Conservation (phyloP, 2,329 filamentous ascomycete genomes). For the Penicillium psychrosexuale region DNA sequence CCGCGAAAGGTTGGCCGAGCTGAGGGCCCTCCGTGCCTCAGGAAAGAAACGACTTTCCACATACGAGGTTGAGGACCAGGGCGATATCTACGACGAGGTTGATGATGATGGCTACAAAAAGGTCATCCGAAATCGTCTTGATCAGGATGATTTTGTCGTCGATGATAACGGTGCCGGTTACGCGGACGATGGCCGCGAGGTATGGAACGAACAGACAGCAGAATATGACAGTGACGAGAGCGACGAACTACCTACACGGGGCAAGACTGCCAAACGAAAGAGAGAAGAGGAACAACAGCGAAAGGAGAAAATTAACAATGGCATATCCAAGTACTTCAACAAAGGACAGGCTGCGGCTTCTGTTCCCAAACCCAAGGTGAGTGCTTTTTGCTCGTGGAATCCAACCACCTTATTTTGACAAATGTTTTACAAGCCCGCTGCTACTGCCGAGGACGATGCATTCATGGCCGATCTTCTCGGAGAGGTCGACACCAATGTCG, state of each 20-base stretch:
- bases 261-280: constrained; percentile 73
- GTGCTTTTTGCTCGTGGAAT: constrained; percentile 13
- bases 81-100: constrained; percentile 89
- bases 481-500: constrained; percentile 78
- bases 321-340: constrained; percentile 93
- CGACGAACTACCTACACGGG: constrained; percentile 63
- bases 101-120: constrained; percentile 98
- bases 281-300: constrained; percentile 82
- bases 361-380: constrained; percentile 75
- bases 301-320: constrained; percentile 80
- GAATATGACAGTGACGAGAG: constrained; percentile 59
- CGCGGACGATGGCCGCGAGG: constrained; percentile 89
- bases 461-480: constrained; percentile 82
- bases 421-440: constrained; percentile 56
- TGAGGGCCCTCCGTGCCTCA: constrained; percentile 76
- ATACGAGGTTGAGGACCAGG: constrained; percentile 82
- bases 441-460: constrained; percentile 81
- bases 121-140: constrained; percentile 80
- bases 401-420: constrained; percentile 5
- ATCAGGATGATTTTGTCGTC: constrained; percentile 96
- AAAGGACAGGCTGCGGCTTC: constrained; percentile 60
- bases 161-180: constrained; percentile 98
- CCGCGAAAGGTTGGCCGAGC: constrained; percentile 59
- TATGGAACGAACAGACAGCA: constrained; percentile 73
- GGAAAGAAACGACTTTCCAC: constrained; percentile 88